A percentile compares a stretch with the other conserved stretches of the same genome.
These are phyloP conservation scores for Penicillium sp. DNA, from an alignment of 2,329 filamentous ascomycete genomes.

Conservation along the genomic window DNA sequence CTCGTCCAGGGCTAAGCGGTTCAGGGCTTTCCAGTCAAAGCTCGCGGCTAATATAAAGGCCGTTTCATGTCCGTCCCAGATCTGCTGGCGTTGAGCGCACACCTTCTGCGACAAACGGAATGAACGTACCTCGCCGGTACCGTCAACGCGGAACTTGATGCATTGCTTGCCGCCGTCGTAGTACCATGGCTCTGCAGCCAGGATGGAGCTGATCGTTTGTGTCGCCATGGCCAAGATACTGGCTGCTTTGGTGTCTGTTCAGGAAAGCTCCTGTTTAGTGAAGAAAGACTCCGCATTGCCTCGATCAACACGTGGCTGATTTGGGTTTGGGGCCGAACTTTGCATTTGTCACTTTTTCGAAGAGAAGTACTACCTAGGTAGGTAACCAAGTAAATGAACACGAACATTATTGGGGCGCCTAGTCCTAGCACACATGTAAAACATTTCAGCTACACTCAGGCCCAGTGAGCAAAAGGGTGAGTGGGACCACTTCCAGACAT, in stretches of 20 bases:
- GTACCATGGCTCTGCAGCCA: conserved; percentile 4
- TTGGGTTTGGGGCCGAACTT: conserved; percentile 1
- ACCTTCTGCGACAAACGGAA: conserved; percentile 1
- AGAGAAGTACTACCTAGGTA: background rate
- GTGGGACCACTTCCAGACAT: too few relatives aligned
- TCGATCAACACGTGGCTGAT: conserved; percentile 1
- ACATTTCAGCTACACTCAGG: too few relatives aligned
- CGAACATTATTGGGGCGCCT: too few relatives aligned
- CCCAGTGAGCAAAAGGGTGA: too few relatives aligned
- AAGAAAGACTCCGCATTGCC: conserved; percentile 1
- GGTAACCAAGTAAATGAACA: too few relatives aligned
- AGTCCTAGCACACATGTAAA: too few relatives aligned
- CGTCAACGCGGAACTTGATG: conserved; percentile 2
- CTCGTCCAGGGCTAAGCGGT: conserved; percentile 1
- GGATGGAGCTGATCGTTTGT: conserved; percentile 1
- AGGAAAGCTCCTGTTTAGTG: background rate
- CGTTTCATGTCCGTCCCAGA: conserved; percentile 3
- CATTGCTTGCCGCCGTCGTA: conserved; percentile 1
- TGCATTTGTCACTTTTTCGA: background rate
- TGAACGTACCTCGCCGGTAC: conserved; percentile 2
- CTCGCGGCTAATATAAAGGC: conserved; percentile 2
- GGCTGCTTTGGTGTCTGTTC: background rate
- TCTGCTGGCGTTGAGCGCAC: conserved; percentile 4
- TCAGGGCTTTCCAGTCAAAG: conserved; percentile 3
- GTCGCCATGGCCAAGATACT: conserved; percentile 2